Evolutionary conservation across 352 stramenopile species (phyloP), one percentile per base, ranked within the genome.

Genomic region (Phytophthora pluvialis): DNA sequence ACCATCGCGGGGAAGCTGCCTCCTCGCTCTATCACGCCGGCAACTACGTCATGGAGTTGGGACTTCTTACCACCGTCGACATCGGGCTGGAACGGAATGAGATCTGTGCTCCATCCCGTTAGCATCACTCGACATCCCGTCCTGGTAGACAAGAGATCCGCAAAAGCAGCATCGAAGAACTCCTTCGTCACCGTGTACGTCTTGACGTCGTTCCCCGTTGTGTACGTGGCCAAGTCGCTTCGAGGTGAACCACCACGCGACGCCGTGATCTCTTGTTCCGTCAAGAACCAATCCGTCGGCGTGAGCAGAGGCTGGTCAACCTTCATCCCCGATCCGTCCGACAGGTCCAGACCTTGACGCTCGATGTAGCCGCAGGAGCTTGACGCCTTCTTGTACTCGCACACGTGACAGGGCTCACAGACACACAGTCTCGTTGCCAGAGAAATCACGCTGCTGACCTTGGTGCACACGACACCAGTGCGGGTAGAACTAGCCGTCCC

Each of bases 221-320:
- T 77, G 40, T 49, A 77, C 3, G 77, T 67, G 0, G 59, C 43
- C 39, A 91, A 44, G 32, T 72, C 71, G 15, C 67, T 69, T 9
- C 82, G 75, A 21, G 71, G 58, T 12, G 77, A 58, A 16, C 78
- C 82, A 11, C 70, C 70, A n/a, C 82, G 73, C 7, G 79, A 72
- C 6, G 11, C 45, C 0, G 71, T 78, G 45, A 91, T 83, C 52
- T 91, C 81, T 9, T 68, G 39, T n/a, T 74, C 60, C 0, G 64
- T 83, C 4, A 90, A 60, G 60, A 90, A 88, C 81, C 81, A 90
- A 29, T 77, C 65, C 33, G 48, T 45, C 21, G 35, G 33, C 25
- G 35, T 25, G 4, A 56, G 48, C 33, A 56, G n/a, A 56, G 48
- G 48, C 9, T 56, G 48, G 15, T 46, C 48, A 13, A 56, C 21